Evolutionary conservation across 208 protist genomes (phyloP).

Genomic region (Angomonas desouzai): DNA sequence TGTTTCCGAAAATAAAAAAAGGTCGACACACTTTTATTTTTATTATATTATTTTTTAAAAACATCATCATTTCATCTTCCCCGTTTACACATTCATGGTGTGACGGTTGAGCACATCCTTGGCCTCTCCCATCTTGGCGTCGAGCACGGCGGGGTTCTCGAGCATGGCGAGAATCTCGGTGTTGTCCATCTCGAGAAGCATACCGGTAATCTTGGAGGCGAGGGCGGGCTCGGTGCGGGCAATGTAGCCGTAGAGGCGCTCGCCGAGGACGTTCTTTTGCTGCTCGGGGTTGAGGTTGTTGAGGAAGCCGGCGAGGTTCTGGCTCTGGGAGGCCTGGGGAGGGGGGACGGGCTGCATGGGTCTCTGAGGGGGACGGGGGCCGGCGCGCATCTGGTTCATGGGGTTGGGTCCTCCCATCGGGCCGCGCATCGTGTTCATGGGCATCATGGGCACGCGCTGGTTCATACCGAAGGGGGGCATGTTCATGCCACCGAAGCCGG

Average conservation of each 20-base stretch:
- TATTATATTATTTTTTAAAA: constrained; percentile 10
- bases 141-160: constrained; percentile 87
- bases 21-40: constrained; percentile 12
- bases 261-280: constrained; percentile 96
- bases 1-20: constrained; percentile 4
- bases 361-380: constrained; percentile 50
- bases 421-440: constrained; percentile 17
- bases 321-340: constrained; percentile 28
- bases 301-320: constrained; percentile 70
- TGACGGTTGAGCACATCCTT: constrained; percentile 92
- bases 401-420: constrained; percentile 57
- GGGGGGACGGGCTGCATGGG: constrained; percentile 42
- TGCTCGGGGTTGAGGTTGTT: constrained; percentile 70
- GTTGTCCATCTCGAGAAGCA: constrained; percentile 98
- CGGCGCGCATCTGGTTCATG: constrained; percentile 75
- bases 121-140: constrained; percentile 96
- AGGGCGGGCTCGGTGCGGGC: constrained; percentile 75
- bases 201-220: constrained; percentile 98
- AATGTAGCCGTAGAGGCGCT: constrained; percentile 96
- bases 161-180: constrained; percentile 95
- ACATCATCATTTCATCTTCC: constrained; percentile 5
- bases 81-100: constrained; percentile 33
- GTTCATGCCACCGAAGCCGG: constrained; percentile 63
- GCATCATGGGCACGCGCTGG: constrained; percentile 75
- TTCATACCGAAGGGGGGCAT: constrained; percentile 63